Conservation (phyloP, 352 stramenopile species). For the Elongisporangium anandrum region DNA sequence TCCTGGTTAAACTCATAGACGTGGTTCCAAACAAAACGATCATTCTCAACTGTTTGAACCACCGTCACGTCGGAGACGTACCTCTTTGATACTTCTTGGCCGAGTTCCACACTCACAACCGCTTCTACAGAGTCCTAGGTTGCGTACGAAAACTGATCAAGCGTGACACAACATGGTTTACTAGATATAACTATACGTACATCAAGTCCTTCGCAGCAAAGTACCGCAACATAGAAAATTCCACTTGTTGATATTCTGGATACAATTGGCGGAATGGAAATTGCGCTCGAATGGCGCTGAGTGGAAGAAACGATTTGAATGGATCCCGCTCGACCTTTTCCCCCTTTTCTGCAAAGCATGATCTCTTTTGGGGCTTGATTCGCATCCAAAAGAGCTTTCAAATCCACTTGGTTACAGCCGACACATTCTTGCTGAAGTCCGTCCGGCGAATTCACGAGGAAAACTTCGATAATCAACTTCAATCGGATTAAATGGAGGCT, state of each 20-base stretch:
- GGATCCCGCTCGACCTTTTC: background rate
- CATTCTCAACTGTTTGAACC: background rate
- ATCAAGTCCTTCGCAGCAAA: background rate
- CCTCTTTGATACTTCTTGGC: background rate
- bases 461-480: background rate
- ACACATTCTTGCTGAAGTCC: background rate
- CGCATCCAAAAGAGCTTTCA: background rate
- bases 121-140: background rate
- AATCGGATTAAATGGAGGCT: background rate
- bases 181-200: background rate
- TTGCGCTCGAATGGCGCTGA: background rate
- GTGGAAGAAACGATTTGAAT: background rate
- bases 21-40: background rate
- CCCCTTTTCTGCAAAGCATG: background rate
- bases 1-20: background rate
- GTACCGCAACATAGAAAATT: background rate
- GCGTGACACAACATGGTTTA: too few relatives aligned
- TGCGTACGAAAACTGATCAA: too few relatives aligned
- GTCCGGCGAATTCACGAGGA: background rate
- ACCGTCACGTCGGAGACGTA: background rate
- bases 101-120: background rate
- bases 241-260: background rate
- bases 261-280: background rate
- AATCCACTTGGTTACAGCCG: background rate
- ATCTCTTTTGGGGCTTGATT: background rate